These are phyloP conservation scores for Andrographis paniculata DNA, from an alignment of 305 asterid genomes.

Conservation along the genomic window DNA sequence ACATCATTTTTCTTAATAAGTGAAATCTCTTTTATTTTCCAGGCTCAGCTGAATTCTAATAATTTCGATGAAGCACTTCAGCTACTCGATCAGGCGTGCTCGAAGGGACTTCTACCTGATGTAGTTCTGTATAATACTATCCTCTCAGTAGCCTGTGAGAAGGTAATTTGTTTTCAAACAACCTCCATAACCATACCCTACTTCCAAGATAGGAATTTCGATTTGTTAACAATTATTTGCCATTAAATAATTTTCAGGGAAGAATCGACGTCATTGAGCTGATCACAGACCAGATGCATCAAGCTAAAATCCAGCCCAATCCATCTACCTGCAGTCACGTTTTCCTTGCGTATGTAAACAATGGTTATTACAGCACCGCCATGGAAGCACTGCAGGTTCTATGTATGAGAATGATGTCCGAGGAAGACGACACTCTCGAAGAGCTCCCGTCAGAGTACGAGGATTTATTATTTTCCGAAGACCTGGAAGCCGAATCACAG, in stretches of 20 bases:
- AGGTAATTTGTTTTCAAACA: constrained; percentile 31
- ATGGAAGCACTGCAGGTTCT: constrained; percentile 84
- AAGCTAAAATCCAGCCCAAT: constrained; percentile 63
- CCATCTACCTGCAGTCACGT: constrained; percentile 64
- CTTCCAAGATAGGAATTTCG: neutral
- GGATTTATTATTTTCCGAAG: constrained; percentile 45
- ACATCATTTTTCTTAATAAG: too few species aligned
- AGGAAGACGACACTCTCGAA: constrained; percentile 30
- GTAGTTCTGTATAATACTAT: constrained; percentile 50
- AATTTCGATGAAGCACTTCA: constrained; percentile 49
- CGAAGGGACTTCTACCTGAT: constrained; percentile 56
- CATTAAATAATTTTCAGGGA: constrained; percentile 34
- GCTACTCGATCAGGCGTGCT: constrained; percentile 36
- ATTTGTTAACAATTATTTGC: neutral
- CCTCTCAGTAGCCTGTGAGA: constrained; percentile 50
- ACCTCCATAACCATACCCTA: neutral
- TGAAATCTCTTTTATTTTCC: constrained; percentile 8
- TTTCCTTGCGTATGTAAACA: constrained; percentile 49
- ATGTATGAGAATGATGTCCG: constrained; percentile 77
- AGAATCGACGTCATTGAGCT: constrained; percentile 64
- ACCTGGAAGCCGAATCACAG: constrained; percentile 31
- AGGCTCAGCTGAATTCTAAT: constrained; percentile 44
- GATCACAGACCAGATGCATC: constrained; percentile 67
- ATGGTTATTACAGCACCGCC: constrained; percentile 53
- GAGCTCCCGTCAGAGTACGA: constrained; percentile 40